These are phyloP conservation scores for Echeveria elegans DNA, from an alignment of 164 flowering plant species.

Conservation along the genomic window DNA sequence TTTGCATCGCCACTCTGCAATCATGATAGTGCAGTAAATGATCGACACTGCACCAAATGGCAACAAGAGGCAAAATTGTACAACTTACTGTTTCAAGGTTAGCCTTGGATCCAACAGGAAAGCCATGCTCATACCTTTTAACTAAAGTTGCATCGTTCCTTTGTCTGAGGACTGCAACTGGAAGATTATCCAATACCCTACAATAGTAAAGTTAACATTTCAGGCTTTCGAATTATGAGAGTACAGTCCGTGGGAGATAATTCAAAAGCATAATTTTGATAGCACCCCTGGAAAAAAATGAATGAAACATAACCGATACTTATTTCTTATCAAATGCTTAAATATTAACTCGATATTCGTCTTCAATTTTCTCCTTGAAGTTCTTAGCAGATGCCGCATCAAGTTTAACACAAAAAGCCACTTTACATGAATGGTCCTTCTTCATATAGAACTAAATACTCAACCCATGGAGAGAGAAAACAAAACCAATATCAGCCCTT, in stretches of 20 bases:
- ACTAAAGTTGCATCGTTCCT: conserved; percentile 66
- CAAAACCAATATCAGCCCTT: no score
- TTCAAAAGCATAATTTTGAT: neutral
- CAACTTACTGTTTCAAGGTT: conserved; percentile 40
- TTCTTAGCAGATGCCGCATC: no score
- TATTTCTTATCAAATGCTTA: conserved; percentile 15
- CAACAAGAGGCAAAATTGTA: neutral
- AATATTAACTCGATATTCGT: conserved; percentile 19
- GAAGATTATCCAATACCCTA: conserved; percentile 77
- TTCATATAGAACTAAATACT: no score
- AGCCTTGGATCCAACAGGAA: conserved; percentile 68
- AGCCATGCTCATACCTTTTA: conserved; percentile 78
- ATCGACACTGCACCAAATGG: neutral
- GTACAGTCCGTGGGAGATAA: neutral
- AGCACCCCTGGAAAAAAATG: neutral
- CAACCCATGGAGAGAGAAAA: no score
- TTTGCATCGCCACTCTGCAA: conserved; percentile 45
- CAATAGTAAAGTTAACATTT: neutral
- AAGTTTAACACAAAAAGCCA: no score
- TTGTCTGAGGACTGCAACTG: conserved; percentile 77
- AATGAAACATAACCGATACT: neutral
- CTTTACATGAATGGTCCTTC: no score
- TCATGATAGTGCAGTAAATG: neutral
- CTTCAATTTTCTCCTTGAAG: no score
- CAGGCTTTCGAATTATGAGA: neutral